Percentiles rank a stretch among this genome's conserved stretches.
Conservation (phyloP, 345 rosid genomes). For the Arabis alpina region DNA sequence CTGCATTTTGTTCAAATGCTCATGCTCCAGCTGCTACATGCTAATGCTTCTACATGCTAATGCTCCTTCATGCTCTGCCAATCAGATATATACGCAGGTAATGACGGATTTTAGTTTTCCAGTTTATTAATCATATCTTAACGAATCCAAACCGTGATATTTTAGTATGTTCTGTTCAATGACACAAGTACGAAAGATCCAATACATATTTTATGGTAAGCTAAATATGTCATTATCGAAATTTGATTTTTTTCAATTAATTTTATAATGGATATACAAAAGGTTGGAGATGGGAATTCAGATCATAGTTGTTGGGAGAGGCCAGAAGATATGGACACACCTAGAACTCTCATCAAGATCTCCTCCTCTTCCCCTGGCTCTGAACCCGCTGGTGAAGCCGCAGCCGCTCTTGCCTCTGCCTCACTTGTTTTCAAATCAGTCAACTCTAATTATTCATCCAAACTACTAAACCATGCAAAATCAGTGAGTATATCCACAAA, state of each 20-base stretch:
- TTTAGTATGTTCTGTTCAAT: constrained; percentile 1
- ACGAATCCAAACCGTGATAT: background rate
- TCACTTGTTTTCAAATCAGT: constrained; percentile 58
- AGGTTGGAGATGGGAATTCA: constrained; percentile 89
- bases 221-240: too few relatives aligned
- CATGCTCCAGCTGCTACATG: too few relatives aligned
- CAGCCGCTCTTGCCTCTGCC: constrained; percentile 93
- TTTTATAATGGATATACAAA: constrained; percentile 17
- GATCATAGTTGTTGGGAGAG: constrained; percentile 94
- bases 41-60: too few relatives aligned
- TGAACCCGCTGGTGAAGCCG: constrained; percentile 81
- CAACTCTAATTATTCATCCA: constrained; percentile 59
- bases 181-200: too few relatives aligned
- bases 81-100: constrained; percentile 88
- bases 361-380: constrained; percentile 65
- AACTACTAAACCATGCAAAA: constrained; percentile 58
- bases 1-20: too few relatives aligned
- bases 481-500: constrained; percentile 45
- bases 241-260: background rate
- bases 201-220: too few relatives aligned
- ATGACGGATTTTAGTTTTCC: background rate
- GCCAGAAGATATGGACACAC: constrained; percentile 94
- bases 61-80: too few relatives aligned
- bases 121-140: background rate
- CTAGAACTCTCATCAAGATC: constrained; percentile 69